Conservation (phyloP, 768 basidiomycete species). For the Ephemerocybe angulata region DNA sequence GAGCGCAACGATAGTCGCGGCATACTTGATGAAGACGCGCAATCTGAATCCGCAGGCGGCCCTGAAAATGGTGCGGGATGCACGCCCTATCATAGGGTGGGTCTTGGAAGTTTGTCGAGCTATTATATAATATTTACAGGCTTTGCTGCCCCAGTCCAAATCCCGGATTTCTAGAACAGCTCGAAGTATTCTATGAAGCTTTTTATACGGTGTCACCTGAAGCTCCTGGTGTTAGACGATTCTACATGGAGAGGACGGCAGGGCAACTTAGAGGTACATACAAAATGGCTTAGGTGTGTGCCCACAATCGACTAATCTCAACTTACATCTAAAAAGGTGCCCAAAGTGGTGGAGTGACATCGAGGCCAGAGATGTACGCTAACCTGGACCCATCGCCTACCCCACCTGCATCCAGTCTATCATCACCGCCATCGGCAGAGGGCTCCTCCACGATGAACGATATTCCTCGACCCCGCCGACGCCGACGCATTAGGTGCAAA, state of each 20-base stretch:
- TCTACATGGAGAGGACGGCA: slow-evolving; percentile 74
- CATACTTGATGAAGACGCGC: slow-evolving; percentile 80
- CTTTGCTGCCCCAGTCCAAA: no score
- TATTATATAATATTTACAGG: no score
- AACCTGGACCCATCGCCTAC: no score
- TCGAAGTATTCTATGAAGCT: slow-evolving; percentile 74
- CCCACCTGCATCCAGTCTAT: no score
- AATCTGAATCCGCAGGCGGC: slow-evolving; percentile 57
- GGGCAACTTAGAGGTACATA: slow-evolving; percentile 31
- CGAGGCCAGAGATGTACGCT: no score
- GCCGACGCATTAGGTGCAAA: slow-evolving; percentile 78
- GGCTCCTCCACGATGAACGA: background rate
- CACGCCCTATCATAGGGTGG: slow-evolving; percentile 69
- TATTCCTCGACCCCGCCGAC: slow-evolving; percentile 68
- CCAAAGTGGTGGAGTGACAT: no score
- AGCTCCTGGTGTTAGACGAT: slow-evolving; percentile 73
- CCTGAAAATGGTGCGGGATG: slow-evolving; percentile 61
- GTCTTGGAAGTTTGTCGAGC: no score
- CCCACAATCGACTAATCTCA: no score
- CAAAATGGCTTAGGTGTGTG: no score
- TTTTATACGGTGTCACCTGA: slow-evolving; percentile 62
- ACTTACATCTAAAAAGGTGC: no score
- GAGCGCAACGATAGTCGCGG: slow-evolving; percentile 81
- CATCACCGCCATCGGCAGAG: background rate
- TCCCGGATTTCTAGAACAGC: slow-evolving; percentile 73